Evolutionary conservation across 306 rosid genomes (phyloP), one percentile per base, ranked within the genome.

Genomic region (Quercus rubra): DNA sequence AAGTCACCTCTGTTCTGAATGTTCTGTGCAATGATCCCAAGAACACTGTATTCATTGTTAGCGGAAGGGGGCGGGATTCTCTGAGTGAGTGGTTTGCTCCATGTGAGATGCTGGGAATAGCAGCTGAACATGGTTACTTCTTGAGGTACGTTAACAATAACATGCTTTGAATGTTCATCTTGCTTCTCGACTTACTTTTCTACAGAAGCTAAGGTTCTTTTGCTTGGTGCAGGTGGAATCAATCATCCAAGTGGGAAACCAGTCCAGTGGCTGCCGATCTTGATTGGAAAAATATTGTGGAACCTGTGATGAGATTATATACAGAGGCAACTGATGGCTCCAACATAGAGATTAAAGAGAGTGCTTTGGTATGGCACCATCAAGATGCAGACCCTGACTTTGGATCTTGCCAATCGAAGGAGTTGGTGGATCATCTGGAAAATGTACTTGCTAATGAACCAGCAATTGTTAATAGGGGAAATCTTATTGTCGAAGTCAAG

Each of bases 341-440:
- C 27, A 88, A 33, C 81, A 89, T 94, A 19, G 98, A 94, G 78
- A 20, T 66, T 25, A 92, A 94, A 80, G 97, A 88, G 63, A 89
- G 92, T 70, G 97, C 93, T 72, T 77, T 94, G 90, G 97, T 94
- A 66, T 94, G 98, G 97, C 95, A 90, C 80, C 93, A 94, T 78
- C 96, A 89, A 83, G 95, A 90, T 73, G 98, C 98, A 56, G 96
- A 94, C 85, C 92, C 94, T 6, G 92, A 88, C 79, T 94, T 94
- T 78, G 96, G 97, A 68, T 94, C 96, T 20, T 90, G 94, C 79
- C 97, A 92, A 81, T 96, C 97, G 61, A 92, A 89, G 77, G 96
- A 94, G 67, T 80, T 94, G 83, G 64, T 89, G 85, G 90, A 84
- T 83, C 91, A 94, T 84, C 84, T 94, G 70, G 96, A 90, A 79